Evolutionary conservation across 495 filamentous ascomycete genomes (phyloP).

Genomic region (Podospora sp.): DNA sequence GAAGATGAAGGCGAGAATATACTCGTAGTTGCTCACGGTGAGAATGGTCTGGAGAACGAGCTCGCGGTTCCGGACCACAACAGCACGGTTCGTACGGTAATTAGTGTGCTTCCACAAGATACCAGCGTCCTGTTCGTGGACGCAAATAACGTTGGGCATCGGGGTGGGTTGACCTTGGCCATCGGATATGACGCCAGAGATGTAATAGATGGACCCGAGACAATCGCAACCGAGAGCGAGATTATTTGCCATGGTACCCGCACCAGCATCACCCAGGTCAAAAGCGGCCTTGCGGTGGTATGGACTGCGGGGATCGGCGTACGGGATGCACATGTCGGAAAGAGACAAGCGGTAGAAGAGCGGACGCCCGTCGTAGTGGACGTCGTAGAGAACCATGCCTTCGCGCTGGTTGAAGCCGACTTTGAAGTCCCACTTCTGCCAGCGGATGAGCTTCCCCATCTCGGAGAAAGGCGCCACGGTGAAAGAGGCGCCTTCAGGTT

Average conservation of each 20-base stretch:
- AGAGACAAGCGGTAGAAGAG: constrained; percentile 68
- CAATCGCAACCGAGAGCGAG: constrained; percentile 67
- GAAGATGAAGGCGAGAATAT: constrained; percentile 80
- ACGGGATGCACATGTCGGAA: constrained; percentile 78
- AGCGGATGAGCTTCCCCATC: constrained; percentile 44
- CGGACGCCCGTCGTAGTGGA: constrained; percentile 63
- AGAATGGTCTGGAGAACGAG: constrained; percentile 75
- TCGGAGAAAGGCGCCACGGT: constrained; percentile 46
- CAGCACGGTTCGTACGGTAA: constrained; percentile 65
- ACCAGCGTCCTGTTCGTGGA: constrained; percentile 71
- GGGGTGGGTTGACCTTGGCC: constrained; percentile 57
- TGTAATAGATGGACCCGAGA: constrained; percentile 72
- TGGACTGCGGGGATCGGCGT: constrained; percentile 67
- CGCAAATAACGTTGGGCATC: constrained; percentile 70
- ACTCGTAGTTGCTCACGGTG: constrained; percentile 78
- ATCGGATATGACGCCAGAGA: constrained; percentile 58
- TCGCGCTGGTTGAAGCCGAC: constrained; percentile 72
- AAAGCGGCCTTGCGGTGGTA: constrained; percentile 76
- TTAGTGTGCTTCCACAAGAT: constrained; percentile 82
- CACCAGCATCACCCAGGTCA: constrained; percentile 72
- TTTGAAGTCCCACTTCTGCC: constrained; percentile 67
- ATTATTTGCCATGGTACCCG: constrained; percentile 70
- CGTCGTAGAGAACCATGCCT: constrained; percentile 65
- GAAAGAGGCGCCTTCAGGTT: constrained; percentile 76
- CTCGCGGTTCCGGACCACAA: constrained; percentile 66